phyloP scores from a whole-genome alignment of 805 yeast species.

The Myxozyma sirexii region DNA sequence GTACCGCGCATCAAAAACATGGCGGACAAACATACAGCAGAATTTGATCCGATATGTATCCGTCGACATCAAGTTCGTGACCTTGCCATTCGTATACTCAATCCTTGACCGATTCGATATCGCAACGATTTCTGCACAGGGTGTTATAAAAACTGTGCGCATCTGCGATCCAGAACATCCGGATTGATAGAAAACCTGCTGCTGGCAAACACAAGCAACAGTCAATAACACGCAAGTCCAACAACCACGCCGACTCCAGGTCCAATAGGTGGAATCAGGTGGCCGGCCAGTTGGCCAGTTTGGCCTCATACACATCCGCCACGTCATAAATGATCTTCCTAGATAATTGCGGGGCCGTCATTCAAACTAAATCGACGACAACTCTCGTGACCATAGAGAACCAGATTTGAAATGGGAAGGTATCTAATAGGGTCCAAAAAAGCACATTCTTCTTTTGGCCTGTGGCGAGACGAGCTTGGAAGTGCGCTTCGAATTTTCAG shows the following conservation, averaged over 20 bases:
- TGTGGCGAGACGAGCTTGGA: slow-evolving; percentile 39
- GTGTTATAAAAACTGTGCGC: slow-evolving; percentile 73
- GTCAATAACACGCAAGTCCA: slow-evolving; percentile 62
- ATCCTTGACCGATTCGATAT: slow-evolving; percentile 60
- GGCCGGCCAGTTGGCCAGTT: slow-evolving; percentile 38
- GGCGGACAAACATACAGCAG: slow-evolving; percentile 69
- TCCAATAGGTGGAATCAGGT: slow-evolving; percentile 44
- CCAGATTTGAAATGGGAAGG: slow-evolving; percentile 45
- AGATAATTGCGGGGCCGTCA: slow-evolving; percentile 68
- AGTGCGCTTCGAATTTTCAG: slow-evolving; percentile 43
- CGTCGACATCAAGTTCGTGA: slow-evolving; percentile 78
- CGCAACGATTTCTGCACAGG: slow-evolving; percentile 68
- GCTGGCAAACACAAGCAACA: slow-evolving; percentile 59
- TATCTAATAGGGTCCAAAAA: slow-evolving; percentile 44
- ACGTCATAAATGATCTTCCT: slow-evolving; percentile 67
- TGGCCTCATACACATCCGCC: slow-evolving; percentile 50
- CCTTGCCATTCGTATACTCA: slow-evolving; percentile 65
- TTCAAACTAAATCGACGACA: slow-evolving; percentile 44
- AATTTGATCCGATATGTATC: slow-evolving; percentile 81
- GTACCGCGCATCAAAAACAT: slow-evolving; percentile 61
- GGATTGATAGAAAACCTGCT: slow-evolving; percentile 65
- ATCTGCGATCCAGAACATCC: slow-evolving; percentile 69
- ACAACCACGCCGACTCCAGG: slow-evolving; percentile 76
- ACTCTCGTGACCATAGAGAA: slow-evolving; percentile 41
- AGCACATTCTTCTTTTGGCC: slow-evolving; percentile 39